Evolutionary conservation across 2,329 filamentous ascomycete species (phyloP), one percentile per base, ranked within the genome.

Genomic region (Rhynchosporium agropyri): DNA sequence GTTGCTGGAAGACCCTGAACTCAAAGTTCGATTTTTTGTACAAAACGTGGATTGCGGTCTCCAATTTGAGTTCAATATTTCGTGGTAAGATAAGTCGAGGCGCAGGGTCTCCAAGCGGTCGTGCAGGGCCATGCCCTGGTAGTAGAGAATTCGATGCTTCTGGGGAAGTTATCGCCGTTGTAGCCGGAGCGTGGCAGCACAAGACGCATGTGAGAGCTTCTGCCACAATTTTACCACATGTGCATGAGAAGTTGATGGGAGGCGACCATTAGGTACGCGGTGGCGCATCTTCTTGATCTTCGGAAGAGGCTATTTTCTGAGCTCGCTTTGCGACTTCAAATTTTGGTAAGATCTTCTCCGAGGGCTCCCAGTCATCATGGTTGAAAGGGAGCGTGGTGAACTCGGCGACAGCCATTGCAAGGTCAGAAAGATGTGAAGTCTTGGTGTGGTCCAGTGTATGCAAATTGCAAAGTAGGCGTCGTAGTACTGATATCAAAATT

Each of bases 351-450:
- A 4, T 13, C 10, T 20, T 13, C 15, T 36, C 9, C 6, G 15
- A n/a, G 8, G 2, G 4, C 20, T 50, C 48, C 49, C 29, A 51
- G 6, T 10, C 4, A 7, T 15, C 49, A 20, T 20, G 20, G 20
- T 20, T 72, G 36, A 80, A 69, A 26, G 72, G 76, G 5, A 81
- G 73, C 42, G 78, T 75, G 3, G 79, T 79, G 45, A 82, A 66
- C 68, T 82, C 79, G n/a, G 79, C 80, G 58, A 79, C 71, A 15
- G 75, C 33, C 76, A 79, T 79, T 15, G 50, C 60, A 50, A 43
- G 40, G 36, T 40, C 36, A 40, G 40, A 15, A 13, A 48, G 43
- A 13, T 8, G 12, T 40, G n/a, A 20, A 29, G 28, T 28, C 33
- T 49, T 13, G 9, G n/a, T 43, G 6, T 10, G 5, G 40, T 7